Base-by-base conservation (phyloP, 2,329 filamentous ascomycete species). In the Phyllosticta paracitricarpa region DNA sequence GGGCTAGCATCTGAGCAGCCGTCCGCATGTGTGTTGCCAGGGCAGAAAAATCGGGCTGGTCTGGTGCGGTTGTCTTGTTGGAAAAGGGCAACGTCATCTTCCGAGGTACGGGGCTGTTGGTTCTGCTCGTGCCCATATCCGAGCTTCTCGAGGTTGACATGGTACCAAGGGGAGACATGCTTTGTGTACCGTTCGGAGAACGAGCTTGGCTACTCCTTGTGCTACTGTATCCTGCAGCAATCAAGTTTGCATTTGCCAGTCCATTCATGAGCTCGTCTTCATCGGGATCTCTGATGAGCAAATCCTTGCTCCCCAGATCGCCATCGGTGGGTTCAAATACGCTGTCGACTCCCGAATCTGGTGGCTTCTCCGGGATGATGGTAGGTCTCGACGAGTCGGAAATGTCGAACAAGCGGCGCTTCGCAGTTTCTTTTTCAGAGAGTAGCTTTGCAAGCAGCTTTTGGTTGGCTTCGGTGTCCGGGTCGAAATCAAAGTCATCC, bases 21-120 rank as follows among this genome's bases (percentile, higher is more conserved):
- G 89, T 91, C 22, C 89, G 84, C 89, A 94, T 94, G 71, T 94
- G 89, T 12, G 89, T 92, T 12, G 89, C 90, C 33, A 94, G 76
- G 2, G 89, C 89, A 10, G 88, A 90, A 66, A 93, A 89, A 69
- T 94, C 89, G 1, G 88, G 87, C 70, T 91, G 88, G 62, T 91
- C 88, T 10, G 82, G 77, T 26, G 78, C 78, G 65, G 81, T 82
- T 22, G 75, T 73, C 64, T 75, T 74, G 56, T 82, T 79, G 58
- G 79, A 79, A 54, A 79, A 76, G 19, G 82, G 78, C 26, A 88
- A 67, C 3, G 85, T 84, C 79, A 85, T 81, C 70, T 84, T 84
- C 60, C 84, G 78, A 4, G 78, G 77, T 1, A 77, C 82, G 9
- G 88, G 88, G 65, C 87, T 91, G 66, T 78, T 86, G 1, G 88